Evolutionary conservation across 179 eudicot species (phyloP).

Genomic region (Beta macrorhiza): DNA sequence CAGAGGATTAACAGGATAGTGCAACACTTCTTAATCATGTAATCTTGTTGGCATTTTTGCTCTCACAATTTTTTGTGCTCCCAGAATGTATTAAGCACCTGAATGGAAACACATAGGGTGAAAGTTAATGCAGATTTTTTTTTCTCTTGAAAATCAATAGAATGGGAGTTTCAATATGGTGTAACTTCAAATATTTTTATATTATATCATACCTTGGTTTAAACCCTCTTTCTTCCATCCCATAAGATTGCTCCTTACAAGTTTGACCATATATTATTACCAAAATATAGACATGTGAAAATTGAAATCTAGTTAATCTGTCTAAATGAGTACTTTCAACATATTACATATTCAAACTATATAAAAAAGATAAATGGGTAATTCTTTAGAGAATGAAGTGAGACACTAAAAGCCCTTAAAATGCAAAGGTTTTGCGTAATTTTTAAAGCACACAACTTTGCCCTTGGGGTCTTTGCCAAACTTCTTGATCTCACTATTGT

Average conservation of each 20-base stretch:
- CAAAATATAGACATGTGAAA: no score
- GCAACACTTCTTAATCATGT: neutral
- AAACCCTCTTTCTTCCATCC: no score
- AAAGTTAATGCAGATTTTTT: neutral
- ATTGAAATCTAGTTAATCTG: no score
- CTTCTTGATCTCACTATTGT: no score
- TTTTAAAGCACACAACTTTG: neutral
- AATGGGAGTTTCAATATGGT: neutral
- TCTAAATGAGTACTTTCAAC: no score
- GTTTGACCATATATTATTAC: no score
- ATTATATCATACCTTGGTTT: neutral
- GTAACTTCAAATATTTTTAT: neutral
- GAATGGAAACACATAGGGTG: neutral
- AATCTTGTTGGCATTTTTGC: constrained; percentile 14
- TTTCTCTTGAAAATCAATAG: neutral
- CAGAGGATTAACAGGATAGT: neutral
- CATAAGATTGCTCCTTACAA: no score
- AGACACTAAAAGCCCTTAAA: neutral
- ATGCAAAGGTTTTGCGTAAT: neutral
- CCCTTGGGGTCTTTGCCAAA: neutral
- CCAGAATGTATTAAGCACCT: neutral
- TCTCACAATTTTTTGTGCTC: constrained; percentile 7
- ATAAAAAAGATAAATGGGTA: no score
- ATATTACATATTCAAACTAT: no score
- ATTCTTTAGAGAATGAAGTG: no score